Evolutionary conservation across 2,329 filamentous ascomycete species (phyloP), one percentile per base, ranked within the genome.

Genomic region (Mycosphaerella sp.): DNA sequence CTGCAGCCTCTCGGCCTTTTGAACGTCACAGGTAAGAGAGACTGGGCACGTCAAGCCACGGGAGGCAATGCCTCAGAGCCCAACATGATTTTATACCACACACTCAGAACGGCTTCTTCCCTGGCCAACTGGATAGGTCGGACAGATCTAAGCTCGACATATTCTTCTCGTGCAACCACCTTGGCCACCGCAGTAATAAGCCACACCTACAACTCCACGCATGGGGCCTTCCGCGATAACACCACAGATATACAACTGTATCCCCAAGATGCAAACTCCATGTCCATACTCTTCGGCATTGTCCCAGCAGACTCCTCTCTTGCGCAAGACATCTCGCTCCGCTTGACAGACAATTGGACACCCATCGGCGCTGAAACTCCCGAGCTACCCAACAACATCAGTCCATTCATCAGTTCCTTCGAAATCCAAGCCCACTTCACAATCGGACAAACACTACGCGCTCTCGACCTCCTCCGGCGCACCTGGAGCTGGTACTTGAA

Each of bases 241-340:
- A 64, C 66, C 8, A 69, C 67, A 6, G 44, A 56, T 46, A 70
- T 68, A 5, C 62, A 57, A 4, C 61, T 72, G 1, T 58, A 66
- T 54, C 79, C 80, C 0, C 80, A 85, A 66, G 80, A 82, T 55
- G 79, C 70, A 5, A 73, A 73, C 48, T 57, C 62, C 42, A 71
- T 70, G 69, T 64, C 73, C 0, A 55, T 73, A n/a, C 58, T 71
- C 43, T 66, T 67, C 50, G 68, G 66, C 45, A 57, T 72, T 14
- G 59, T 71, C 39, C 62, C 66, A 16, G 68, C 66, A 44, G 67
- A 59, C 34, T 63, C 62, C 12, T 53, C 55, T 6, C 54, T 59
- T 5, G 57, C 55, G 0, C 62, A 66, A 48, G 60, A 57, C 14
- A 64, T 76, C 44, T 73, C 70, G 25, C 48, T 55, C 2, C 64